Evolutionary conservation across 305 asterid species (phyloP).

Genomic region (Euphrasia arctica): DNA sequence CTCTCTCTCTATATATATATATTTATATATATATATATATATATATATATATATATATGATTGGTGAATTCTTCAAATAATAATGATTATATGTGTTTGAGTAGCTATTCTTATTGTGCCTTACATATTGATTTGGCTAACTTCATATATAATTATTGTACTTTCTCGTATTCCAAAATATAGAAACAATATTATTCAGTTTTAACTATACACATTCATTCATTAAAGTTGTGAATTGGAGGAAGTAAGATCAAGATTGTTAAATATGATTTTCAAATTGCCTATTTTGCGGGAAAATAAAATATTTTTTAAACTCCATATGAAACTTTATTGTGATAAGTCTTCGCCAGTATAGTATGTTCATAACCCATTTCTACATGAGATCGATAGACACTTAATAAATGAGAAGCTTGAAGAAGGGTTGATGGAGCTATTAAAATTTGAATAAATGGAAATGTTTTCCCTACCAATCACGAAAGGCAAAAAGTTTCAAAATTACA

Average conservation of each 20-base stretch:
- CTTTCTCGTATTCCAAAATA: no score
- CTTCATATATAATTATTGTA: no score
- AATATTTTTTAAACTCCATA: background rate
- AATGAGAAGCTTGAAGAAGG: no score
- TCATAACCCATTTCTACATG: background rate
- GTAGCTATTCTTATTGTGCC: background rate
- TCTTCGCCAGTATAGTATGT: background rate
- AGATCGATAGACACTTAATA: no score
- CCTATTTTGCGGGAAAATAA: background rate
- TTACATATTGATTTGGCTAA: background rate
- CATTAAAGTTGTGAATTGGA: background rate
- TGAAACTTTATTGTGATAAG: background rate
- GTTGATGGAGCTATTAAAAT: no score
- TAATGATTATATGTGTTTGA: slow-evolving; percentile 8
- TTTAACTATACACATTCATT: background rate
- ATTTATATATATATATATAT: background rate
- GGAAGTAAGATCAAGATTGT: background rate
- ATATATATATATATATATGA: background rate
- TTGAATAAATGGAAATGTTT: no score
- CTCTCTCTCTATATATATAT: background rate
- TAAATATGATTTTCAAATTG: background rate
- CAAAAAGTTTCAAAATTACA: no score
- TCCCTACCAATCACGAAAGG: no score
- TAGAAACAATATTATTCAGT: no score
- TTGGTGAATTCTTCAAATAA: slow-evolving; percentile 11